phyloP scores from a whole-genome alignment of 805 yeast species.

The Pichia phayaonensis region DNA sequence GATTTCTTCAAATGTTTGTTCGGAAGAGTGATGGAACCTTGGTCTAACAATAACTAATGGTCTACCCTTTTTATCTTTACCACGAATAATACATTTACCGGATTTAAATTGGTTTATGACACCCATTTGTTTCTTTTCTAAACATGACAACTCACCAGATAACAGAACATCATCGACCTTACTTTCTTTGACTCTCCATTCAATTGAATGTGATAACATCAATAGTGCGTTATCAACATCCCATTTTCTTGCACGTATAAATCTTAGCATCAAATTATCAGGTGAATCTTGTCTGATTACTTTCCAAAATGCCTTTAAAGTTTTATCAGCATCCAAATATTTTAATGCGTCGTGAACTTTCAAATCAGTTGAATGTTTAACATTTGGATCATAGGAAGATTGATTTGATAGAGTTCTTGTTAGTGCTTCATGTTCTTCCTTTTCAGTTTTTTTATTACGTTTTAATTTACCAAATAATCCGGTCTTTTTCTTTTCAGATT shows the following conservation, averaged over 20 bases:
- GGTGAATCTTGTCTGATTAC: conserved; percentile 71
- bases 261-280: conserved; percentile 71
- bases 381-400: conserved; percentile 22
- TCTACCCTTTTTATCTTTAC: conserved; percentile 63
- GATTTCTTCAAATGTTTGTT: conserved; percentile 62
- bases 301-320: conserved; percentile 48
- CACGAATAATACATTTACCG: conserved; percentile 69
- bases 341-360: conserved; percentile 42
- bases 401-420: conserved; percentile 17
- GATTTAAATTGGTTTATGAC: conserved; percentile 48
- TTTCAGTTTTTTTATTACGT: conserved; percentile 17
- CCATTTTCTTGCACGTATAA: conserved; percentile 83
- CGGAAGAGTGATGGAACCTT: conserved; percentile 60
- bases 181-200: conserved; percentile 64
- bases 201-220: conserved; percentile 66
- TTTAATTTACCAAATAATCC: conserved; percentile 24
- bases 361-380: conserved; percentile 25
- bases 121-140: conserved; percentile 36
- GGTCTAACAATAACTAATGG: conserved; percentile 83
- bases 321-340: conserved; percentile 42
- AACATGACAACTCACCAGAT: conserved; percentile 64
- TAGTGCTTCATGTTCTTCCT: conserved; percentile 7
- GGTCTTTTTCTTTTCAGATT: conserved; percentile 27
- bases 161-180: conserved; percentile 54
- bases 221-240: conserved; percentile 56